Conservation (phyloP, 805 yeast genomes). For the Nakazawaea populi region DNA sequence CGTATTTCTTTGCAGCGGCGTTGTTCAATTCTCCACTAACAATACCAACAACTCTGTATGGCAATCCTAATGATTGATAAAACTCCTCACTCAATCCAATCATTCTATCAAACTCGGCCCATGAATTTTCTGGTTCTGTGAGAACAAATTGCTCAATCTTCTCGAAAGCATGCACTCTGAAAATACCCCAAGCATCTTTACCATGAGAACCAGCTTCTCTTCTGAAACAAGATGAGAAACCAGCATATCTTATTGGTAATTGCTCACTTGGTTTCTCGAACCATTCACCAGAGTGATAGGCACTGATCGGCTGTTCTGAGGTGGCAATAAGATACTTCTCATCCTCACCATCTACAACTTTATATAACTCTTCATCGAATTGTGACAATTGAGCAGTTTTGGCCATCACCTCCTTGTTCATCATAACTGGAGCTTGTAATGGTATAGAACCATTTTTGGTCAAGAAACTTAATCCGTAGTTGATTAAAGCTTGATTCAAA, state of each 20-base stretch:
- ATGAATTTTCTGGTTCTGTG: conserved; percentile 96
- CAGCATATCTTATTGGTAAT: conserved; percentile 94
- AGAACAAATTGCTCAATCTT: conserved; percentile 95
- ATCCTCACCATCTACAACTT: conserved; percentile 94
- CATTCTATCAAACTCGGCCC: conserved; percentile 97
- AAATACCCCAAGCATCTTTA: conserved; percentile 99
- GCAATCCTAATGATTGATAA: conserved; percentile 85
- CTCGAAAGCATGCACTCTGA: conserved; percentile 98
- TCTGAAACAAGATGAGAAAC: conserved; percentile 97
- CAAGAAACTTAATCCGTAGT: conserved; percentile 87
- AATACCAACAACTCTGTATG: conserved; percentile 96
- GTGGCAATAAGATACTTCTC: conserved; percentile 98
- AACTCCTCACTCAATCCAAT: conserved; percentile 86
- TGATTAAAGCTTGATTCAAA: conserved; percentile 95
- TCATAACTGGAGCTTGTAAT: conserved; percentile 98
- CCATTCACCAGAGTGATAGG: conserved; percentile 97
- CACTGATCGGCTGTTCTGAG: conserved; percentile 98
- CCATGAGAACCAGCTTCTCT: conserved; percentile 99
- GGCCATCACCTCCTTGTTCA: conserved; percentile 99
- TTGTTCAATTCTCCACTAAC: conserved; percentile 98
- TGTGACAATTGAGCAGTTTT: conserved; percentile 97
- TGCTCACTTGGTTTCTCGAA: conserved; percentile 96
- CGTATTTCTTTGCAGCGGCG: conserved; percentile 98
- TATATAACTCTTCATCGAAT: conserved; percentile 96
- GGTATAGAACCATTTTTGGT: conserved; percentile 77